phyloP scores from a whole-genome alignment of 495 filamentous ascomycete species.

The Penicillium manginii region DNA sequence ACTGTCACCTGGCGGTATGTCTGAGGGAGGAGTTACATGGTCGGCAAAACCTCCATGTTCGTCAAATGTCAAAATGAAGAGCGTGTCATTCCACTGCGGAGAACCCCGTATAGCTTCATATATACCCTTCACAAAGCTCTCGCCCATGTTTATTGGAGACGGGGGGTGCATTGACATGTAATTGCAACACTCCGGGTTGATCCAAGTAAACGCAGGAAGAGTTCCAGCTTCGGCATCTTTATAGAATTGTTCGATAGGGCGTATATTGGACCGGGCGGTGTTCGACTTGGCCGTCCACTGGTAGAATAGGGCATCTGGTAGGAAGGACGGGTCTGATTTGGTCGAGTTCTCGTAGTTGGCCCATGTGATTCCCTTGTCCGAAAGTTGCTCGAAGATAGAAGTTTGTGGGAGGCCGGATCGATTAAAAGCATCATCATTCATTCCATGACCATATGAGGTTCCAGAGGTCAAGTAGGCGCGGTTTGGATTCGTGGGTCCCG shows the following conservation, averaged over 20 bases:
- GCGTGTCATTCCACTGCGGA: slow-evolving; percentile 53
- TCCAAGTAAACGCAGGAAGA: slow-evolving; percentile 51
- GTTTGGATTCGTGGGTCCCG: slow-evolving; percentile 55
- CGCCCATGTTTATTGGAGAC: slow-evolving; percentile 50
- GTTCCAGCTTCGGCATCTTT: slow-evolving; percentile 42
- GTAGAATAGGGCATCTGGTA: slow-evolving; percentile 43
- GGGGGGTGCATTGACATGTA: slow-evolving; percentile 55
- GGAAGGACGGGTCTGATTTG: slow-evolving; percentile 25
- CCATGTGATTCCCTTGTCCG: slow-evolving; percentile 48
- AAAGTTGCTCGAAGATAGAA: slow-evolving; percentile 54
- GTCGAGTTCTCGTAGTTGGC: slow-evolving; percentile 54
- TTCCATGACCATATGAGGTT: slow-evolving; percentile 52
- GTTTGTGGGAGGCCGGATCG: slow-evolving; percentile 46
- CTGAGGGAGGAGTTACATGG: slow-evolving; percentile 49
- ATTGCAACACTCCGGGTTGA: slow-evolving; percentile 57
- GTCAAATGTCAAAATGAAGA: slow-evolving; percentile 55
- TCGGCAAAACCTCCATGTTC: slow-evolving; percentile 56
- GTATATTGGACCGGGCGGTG: slow-evolving; percentile 35
- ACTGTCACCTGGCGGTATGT: slow-evolving; percentile 46
- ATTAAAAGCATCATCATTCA: slow-evolving; percentile 47
- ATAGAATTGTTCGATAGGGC: slow-evolving; percentile 41
- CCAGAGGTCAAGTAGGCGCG: slow-evolving; percentile 53
- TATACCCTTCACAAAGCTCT: slow-evolving; percentile 54
- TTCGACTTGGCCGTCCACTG: slow-evolving; percentile 44
- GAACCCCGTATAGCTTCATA: slow-evolving; percentile 52